Conservation (phyloP, 805 yeast species). For the Yamadazyma kitorensis region DNA sequence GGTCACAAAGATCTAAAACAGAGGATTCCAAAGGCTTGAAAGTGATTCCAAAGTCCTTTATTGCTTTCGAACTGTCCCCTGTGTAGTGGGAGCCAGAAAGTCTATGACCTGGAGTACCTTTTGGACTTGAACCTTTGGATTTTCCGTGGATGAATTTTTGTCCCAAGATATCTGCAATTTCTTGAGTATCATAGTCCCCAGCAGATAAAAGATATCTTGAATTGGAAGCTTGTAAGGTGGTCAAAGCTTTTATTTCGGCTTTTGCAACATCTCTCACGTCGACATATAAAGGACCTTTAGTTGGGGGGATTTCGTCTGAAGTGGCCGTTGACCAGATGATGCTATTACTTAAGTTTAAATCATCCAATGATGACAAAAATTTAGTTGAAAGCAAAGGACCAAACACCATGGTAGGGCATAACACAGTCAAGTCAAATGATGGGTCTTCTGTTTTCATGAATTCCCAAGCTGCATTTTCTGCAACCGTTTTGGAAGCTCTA, state of each 20-base stretch:
- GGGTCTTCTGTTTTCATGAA: slow-evolving; percentile 24
- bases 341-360: slow-evolving; percentile 25
- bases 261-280: slow-evolving; percentile 64
- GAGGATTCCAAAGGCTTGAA: slow-evolving; percentile 35
- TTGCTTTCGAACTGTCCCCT: slow-evolving; percentile 22
- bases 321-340: slow-evolving; percentile 22
- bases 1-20: slow-evolving; percentile 39
- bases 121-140: slow-evolving; percentile 44
- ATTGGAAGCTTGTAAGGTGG: slow-evolving; percentile 20
- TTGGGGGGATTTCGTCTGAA: slow-evolving; percentile 13
- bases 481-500: slow-evolving; percentile 22
- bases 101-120: slow-evolving; percentile 37
- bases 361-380: slow-evolving; percentile 19
- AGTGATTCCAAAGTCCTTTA: slow-evolving; percentile 30
- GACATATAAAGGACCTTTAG: slow-evolving; percentile 23
- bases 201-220: slow-evolving; percentile 23
- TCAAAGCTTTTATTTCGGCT: slow-evolving; percentile 52
- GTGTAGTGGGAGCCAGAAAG: slow-evolving; percentile 28
- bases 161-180: slow-evolving; percentile 24
- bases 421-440: slow-evolving; percentile 41
- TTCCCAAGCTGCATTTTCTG: slow-evolving; percentile 31
- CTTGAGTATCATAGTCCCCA: slow-evolving; percentile 27
- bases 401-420: slow-evolving; percentile 51
- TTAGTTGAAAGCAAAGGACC: slow-evolving; percentile 50
- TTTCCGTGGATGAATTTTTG: slow-evolving; percentile 35